Percentiles rank a stretch among this genome's conserved stretches.
These are phyloP conservation scores for Dendrobium nobile DNA, from an alignment of 106 monocot species.

Conservation along the genomic window DNA sequence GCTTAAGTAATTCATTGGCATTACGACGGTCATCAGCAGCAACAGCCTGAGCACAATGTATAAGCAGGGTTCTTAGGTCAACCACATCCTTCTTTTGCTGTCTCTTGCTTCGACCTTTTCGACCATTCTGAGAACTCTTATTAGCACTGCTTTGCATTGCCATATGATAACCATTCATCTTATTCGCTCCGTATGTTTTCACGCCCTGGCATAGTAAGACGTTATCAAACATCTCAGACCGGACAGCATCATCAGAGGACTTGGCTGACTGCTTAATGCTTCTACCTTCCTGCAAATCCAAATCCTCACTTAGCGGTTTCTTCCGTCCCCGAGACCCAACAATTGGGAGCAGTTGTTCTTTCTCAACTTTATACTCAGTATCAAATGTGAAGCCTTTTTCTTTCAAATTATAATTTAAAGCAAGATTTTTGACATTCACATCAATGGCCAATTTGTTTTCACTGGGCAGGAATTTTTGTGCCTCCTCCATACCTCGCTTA, in stretches of 20 bases:
- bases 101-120: slow-evolving; percentile 47
- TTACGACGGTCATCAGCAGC: slow-evolving; percentile 61
- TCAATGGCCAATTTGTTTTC: slow-evolving; percentile 34
- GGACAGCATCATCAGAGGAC: slow-evolving; percentile 32
- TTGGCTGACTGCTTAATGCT: slow-evolving; percentile 57
- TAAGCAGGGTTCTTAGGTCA: slow-evolving; percentile 62
- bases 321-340: slow-evolving; percentile 26
- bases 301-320: slow-evolving; percentile 32
- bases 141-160: slow-evolving; percentile 28
- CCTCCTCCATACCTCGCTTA: slow-evolving; percentile 69
- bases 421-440: slow-evolving; percentile 2
- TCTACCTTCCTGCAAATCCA: slow-evolving; percentile 54
- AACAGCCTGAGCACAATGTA: slow-evolving; percentile 80
- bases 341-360: background rate
- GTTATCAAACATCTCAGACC: slow-evolving; percentile 54
- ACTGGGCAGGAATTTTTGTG: slow-evolving; percentile 59
- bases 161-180: slow-evolving; percentile 25
- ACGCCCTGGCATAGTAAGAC: slow-evolving; percentile 40
- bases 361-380: slow-evolving; percentile 19
- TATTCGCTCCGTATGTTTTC: background rate
- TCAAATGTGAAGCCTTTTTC: background rate
- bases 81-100: slow-evolving; percentile 61
- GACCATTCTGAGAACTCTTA: slow-evolving; percentile 13
- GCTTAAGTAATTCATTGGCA: slow-evolving; percentile 54
- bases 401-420: slow-evolving; percentile 1